A percentile compares a stretch with the other conserved stretches of the same genome.
Evolutionary conservation across 352 stramenopile genomes (phyloP).

Genomic region (Phytophthora uliginosa): DNA sequence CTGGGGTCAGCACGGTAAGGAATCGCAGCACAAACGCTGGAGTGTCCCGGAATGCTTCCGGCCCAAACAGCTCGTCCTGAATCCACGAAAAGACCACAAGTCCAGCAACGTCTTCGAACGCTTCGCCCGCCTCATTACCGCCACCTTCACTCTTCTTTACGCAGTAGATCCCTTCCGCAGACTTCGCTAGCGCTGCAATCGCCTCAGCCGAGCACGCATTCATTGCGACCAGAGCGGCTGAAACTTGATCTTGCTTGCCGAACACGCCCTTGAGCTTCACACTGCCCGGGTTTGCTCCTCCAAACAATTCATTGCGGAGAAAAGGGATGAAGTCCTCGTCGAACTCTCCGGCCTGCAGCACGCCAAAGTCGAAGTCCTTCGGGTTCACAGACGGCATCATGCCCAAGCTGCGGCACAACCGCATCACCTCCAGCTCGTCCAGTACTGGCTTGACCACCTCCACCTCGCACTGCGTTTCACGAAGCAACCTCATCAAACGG

Average conservation of each 20-base stretch:
- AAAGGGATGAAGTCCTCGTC: conserved; percentile 61
- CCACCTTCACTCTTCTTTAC: conserved; percentile 15
- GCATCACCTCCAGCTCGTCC: conserved; percentile 50
- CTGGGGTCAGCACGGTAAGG: conserved; percentile 15
- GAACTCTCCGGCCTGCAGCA: conserved; percentile 48
- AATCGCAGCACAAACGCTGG: conserved; percentile 72
- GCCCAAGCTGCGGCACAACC: conserved; percentile 51
- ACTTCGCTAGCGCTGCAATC: neutral
- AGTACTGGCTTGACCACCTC: conserved; percentile 5
- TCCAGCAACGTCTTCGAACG: neutral
- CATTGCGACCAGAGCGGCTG: conserved; percentile 36
- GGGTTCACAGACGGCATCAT: conserved; percentile 38
- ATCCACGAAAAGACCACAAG: conserved; percentile 69
- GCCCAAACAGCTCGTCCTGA: conserved; percentile 41
- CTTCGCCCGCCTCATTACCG: neutral
- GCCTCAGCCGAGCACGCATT: conserved; percentile 36
- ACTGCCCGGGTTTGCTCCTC: neutral
- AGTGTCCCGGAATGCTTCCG: conserved; percentile 42
- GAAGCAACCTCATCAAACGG: neutral
- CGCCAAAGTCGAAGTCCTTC: conserved; percentile 46
- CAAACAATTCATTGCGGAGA: conserved; percentile 48
- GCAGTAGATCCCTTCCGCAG: neutral
- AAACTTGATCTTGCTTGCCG: conserved; percentile 56
- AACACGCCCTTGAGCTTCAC: conserved; percentile 46
- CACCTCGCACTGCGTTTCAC: neutral